These are phyloP conservation scores for Myxozyma vanderwaltii DNA, from an alignment of 805 yeast species.

Conservation along the genomic window DNA sequence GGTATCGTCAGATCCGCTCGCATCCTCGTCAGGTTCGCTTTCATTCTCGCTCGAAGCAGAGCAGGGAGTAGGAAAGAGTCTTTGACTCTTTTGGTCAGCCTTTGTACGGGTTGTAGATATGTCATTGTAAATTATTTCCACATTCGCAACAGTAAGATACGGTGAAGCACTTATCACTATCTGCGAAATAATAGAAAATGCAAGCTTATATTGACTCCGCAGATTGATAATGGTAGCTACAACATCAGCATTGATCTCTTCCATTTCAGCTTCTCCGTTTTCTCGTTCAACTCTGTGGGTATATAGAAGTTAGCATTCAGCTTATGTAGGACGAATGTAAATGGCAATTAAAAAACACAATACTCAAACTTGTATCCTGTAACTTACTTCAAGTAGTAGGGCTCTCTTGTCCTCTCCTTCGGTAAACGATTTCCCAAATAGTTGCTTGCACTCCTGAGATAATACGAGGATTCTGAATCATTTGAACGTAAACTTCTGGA, in stretches of 20 bases:
- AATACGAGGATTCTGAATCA: too few species aligned
- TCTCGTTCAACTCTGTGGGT: not conserved
- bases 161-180: not conserved
- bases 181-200: not conserved
- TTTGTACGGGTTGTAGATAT: too few species aligned
- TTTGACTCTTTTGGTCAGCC: not conserved
- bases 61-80: not conserved
- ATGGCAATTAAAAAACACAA: too few species aligned
- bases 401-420: too few species aligned
- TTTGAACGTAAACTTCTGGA: too few species aligned
- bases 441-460: too few species aligned
- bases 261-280: not conserved
- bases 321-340: too few species aligned
- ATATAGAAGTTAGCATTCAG: too few species aligned
- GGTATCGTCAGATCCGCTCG: not conserved
- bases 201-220: not conserved
- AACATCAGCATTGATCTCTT: not conserved
- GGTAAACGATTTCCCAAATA: too few species aligned
- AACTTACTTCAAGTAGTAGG: too few species aligned
- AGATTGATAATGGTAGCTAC: not conserved
- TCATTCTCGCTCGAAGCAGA: not conserved
- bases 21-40: too few species aligned
- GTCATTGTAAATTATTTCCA: not conserved
- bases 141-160: not conserved
- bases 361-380: too few species aligned